Percentiles rank a stretch among this genome's conserved stretches.
These are phyloP conservation scores for Cyclocybe cylindracea DNA, from an alignment of 768 basidiomycete genomes.

Conservation along the genomic window DNA sequence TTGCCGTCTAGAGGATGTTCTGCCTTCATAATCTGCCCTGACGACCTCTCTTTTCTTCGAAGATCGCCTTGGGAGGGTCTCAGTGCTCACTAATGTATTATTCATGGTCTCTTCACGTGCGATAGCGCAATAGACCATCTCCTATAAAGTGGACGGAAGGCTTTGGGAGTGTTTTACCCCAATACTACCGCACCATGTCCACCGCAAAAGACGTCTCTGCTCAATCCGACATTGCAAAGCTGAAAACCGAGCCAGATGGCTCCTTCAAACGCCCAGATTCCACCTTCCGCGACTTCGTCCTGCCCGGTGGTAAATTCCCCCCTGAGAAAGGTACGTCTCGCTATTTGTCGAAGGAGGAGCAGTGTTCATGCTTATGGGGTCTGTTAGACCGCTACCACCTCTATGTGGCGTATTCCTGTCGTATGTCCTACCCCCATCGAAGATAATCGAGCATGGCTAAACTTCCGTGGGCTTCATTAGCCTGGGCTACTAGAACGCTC, in stretches of 20 bases:
- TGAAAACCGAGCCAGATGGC: constrained; percentile 59
- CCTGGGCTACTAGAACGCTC: constrained; percentile 92
- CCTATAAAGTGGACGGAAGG: too few species aligned
- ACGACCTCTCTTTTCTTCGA: too few species aligned
- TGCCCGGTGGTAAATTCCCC: constrained; percentile 40
- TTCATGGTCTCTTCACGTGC: too few species aligned
- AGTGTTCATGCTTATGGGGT: not conserved
- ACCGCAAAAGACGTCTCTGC: constrained; percentile 8
- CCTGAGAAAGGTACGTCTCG: constrained; percentile 70
- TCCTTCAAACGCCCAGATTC: constrained; percentile 56
- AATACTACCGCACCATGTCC: constrained; percentile 5
- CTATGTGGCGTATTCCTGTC: constrained; percentile 86
- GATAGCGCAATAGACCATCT: too few species aligned
- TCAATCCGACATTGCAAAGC: constrained; percentile 55
- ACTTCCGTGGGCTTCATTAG: constrained; percentile 32
- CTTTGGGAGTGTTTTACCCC: too few species aligned
- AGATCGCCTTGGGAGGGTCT: too few species aligned
- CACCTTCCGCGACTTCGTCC: constrained; percentile 57
- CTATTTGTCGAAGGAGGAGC: not conserved
- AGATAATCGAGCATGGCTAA: not conserved
- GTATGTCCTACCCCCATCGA: constrained; percentile 39
- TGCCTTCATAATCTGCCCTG: too few species aligned
- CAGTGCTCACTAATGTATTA: too few species aligned
- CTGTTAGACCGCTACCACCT: constrained; percentile 87
- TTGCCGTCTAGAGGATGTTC: too few species aligned